Base-by-base conservation (phyloP, 148 eudicot genomes). In the Heliamphora exappendiculata region DNA sequence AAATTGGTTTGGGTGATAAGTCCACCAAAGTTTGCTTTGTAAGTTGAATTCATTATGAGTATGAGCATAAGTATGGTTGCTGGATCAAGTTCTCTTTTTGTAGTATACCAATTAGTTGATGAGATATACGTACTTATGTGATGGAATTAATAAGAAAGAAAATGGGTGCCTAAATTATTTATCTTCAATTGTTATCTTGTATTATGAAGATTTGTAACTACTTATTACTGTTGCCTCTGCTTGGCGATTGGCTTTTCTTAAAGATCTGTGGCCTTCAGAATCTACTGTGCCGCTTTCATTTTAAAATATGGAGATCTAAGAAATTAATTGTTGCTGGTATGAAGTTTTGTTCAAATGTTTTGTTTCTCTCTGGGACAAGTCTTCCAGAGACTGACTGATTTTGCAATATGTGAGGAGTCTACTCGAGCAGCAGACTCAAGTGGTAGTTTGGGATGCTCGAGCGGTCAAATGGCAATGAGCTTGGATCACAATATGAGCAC, bases 11-110 rank as follows among this genome's bases (percentile, higher is more conserved):
- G 77, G 74, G 57, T 55, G 66, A 73, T 76, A 75, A 70, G 67
- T 81, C 81, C 59, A 72, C 84, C 62, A n/a, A 79, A 71, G 74
- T 74, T 65, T 74, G 73, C 29, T 77, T 31, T 66, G 72, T 81
- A 77, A 81, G 80, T 79, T 77, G 75, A 78, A 24, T 82, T 76
- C 74, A 47, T 76, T 80, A 51, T 77, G 67, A 82, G 76, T 63
- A 71, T 74, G 69, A 78, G 75, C 75, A 78, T 50, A 76, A 14
- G 49, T 22, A 39, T 76, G 75, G 26, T 65, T 76, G 73, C 47
- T 84, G 73, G 36, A 8, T 65, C 68, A 62, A 72, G 73, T 78
- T 77, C 50, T 73, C 33, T 78, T 83, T 60, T 60, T 80, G 82
- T 82, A 81, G 82, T 79, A 83, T 65, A 74, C 44, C 39, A 26